Conservation (phyloP, 495 filamentous ascomycete genomes). For the Tuber calosporum region DNA sequence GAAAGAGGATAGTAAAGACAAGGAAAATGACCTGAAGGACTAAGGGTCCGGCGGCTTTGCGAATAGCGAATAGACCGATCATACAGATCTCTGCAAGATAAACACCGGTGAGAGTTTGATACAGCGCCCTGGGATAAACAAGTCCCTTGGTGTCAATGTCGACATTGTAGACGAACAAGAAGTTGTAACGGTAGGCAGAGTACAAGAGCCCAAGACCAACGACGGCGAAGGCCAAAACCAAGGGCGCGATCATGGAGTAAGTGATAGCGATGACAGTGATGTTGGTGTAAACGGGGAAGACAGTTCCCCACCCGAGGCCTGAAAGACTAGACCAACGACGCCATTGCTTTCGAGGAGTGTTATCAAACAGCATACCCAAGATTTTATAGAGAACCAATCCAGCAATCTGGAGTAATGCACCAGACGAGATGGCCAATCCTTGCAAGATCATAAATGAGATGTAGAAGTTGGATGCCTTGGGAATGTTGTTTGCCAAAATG, state of each 20-base stretch:
- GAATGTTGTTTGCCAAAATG: constrained; percentile 68
- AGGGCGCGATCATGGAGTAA: constrained; percentile 83
- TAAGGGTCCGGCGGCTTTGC: constrained; percentile 63
- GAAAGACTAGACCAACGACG: constrained; percentile 56
- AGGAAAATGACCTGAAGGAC: constrained; percentile 78
- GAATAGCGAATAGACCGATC: constrained; percentile 81
- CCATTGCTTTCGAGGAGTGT: constrained; percentile 55
- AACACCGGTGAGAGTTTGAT: constrained; percentile 81
- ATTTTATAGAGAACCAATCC: constrained; percentile 71
- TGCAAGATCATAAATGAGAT: constrained; percentile 92
- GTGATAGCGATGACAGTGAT: constrained; percentile 78
- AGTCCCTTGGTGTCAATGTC: constrained; percentile 84
- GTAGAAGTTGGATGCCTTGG: constrained; percentile 84
- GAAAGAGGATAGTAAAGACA: constrained; percentile 72
- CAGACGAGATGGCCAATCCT: constrained; percentile 73
- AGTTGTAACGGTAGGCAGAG: constrained; percentile 87
- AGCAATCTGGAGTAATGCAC: constrained; percentile 66
- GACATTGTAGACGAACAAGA: constrained; percentile 83
- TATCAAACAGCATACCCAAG: constrained; percentile 59
- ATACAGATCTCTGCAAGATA: constrained; percentile 80
- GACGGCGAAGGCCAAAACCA: constrained; percentile 80
- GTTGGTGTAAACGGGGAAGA: constrained; percentile 78
- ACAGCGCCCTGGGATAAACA: constrained; percentile 78
- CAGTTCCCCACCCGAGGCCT: constrained; percentile 76
- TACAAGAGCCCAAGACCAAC: constrained; percentile 83